Evolutionary conservation across 345 rosid genomes (phyloP), one percentile per base, ranked within the genome.

Genomic region (Pelargonium nanum): DNA sequence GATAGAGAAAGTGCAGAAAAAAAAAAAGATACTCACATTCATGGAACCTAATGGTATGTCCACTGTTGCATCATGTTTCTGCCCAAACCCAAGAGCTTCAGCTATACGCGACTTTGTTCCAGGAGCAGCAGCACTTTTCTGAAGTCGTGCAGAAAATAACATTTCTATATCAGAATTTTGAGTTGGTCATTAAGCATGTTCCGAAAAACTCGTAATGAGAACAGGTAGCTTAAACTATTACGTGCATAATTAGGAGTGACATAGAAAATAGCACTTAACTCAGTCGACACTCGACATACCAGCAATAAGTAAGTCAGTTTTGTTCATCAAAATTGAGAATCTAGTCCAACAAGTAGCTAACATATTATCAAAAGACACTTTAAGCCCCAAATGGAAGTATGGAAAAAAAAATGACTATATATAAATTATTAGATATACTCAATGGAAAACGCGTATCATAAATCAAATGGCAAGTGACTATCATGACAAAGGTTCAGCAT

Each of bases 41-140:
- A 83, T 71, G 22, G 80, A 72, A 78, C 86, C 93, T 52, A 94
- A 72, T 23, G 99, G 97, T 64, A 94, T 88, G 71, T 94, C 95
- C 22, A 85, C 93, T 0, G 96, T 88, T 4, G 96, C 97, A 64
- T 82, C 95, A 40, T 83, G 72, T 71, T 78, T 75, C 65, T 82
- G 81, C 52, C 90, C 92, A 75, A 69, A 84, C 59, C 80, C 93
- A 56, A 73, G 64, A 22, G 90, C 81, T 53, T 79, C 74, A 23
- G 91, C 75, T 45, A 77, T 67, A 3, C 83, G 86, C 5, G 77
- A 60, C 77, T 74, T 78, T 24, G 85, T 55, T 70, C 78, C 89
- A 24, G 83, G 80, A 22, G 78, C 76, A 65, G 45, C 65, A 19
- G 64, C 60, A 24, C 92, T 92, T 71, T 84, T 83, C 95, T 88